Evolutionary conservation across 768 basidiomycete species (phyloP).

Genomic region (Lactarius hengduanensis): DNA sequence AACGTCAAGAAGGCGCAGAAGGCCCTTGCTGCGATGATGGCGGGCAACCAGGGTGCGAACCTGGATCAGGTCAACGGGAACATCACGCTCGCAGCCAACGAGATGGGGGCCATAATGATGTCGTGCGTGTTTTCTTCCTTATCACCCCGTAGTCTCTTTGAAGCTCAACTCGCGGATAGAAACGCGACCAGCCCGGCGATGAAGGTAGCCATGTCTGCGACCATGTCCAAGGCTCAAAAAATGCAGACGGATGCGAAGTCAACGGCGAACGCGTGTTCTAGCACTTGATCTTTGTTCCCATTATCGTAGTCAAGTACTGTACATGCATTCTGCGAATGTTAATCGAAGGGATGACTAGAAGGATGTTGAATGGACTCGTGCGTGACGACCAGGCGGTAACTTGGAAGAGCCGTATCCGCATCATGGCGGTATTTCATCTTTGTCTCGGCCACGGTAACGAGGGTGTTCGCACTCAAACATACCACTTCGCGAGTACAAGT

Average conservation of each 20-base stretch:
- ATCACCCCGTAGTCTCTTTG: no score
- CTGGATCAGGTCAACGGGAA: constrained; percentile 4
- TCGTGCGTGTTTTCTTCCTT: constrained; percentile 1
- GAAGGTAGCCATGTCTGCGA: not conserved
- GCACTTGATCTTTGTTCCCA: constrained; percentile 8
- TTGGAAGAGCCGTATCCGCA: no score
- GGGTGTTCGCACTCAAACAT: not conserved
- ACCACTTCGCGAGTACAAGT: not conserved
- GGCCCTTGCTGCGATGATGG: not conserved
- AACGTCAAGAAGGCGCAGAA: not conserved
- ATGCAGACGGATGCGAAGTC: not conserved
- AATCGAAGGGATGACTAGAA: constrained; percentile 4
- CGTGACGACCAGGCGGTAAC: not conserved
- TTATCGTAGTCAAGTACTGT: not conserved
- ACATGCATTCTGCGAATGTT: constrained; percentile 8
- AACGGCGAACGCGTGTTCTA: not conserved
- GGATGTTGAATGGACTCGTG: not conserved
- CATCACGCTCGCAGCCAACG: constrained; percentile 4
- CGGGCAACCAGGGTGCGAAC: not conserved
- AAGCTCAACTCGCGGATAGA: not conserved
- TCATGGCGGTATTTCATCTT: not conserved
- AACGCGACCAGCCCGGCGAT: not conserved
- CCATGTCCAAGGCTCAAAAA: not conserved
- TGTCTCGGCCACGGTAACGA: not conserved
- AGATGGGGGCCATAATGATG: not conserved